Base-by-base conservation (phyloP, 306 rosid genomes). In the Pterocarpus santalinus region DNA sequence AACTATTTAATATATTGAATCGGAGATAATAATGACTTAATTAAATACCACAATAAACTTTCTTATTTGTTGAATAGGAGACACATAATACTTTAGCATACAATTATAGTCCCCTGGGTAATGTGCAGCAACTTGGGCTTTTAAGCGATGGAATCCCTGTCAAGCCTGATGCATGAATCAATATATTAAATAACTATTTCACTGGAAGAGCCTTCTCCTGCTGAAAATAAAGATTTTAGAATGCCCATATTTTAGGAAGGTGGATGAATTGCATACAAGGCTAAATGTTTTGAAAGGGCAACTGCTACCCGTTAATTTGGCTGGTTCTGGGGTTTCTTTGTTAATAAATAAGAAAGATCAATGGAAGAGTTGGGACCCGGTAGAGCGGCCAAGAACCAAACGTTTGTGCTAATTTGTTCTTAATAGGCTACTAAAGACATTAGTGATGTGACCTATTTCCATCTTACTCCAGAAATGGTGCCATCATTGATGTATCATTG, bases 321-420 rank as follows among this genome's bases (percentile, higher is more conserved):
- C 69, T 55, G 15, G 0, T 65, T 65, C 61, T 53, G 5, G 30
- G 7, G 36, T 68, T 47, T 41, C 8, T 38, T 8, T 16, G 30
- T 38, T 11, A 22, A 39, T 4, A 57, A 67, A 17, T 5, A 14
- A 30, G 8, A 56, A 66, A 34, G 39, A 65, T 16, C 52, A 64
- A 0, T 76, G 73, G 38, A 5, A 10, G 33, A 51, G 38, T 62
- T 34, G 70, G 80, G 82, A 76, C 56, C 80, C 75, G 57, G 5
- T 49, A 5, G 58, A 71, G 36, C 38, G 46, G 73, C 72, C 28
- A 81, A 73, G 65, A 58, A 65, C 78, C 44, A 5, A 12, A 44
- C 38, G 13, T 46, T 72, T 52, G 17, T 32, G 69, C 57, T 72
- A 72, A 47, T 81, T 81, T 77, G 85, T 77, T 85, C 71, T 68